These are phyloP conservation scores for Rutstroemia sp. DNA, from an alignment of 2,329 filamentous ascomycete genomes.

Conservation along the genomic window DNA sequence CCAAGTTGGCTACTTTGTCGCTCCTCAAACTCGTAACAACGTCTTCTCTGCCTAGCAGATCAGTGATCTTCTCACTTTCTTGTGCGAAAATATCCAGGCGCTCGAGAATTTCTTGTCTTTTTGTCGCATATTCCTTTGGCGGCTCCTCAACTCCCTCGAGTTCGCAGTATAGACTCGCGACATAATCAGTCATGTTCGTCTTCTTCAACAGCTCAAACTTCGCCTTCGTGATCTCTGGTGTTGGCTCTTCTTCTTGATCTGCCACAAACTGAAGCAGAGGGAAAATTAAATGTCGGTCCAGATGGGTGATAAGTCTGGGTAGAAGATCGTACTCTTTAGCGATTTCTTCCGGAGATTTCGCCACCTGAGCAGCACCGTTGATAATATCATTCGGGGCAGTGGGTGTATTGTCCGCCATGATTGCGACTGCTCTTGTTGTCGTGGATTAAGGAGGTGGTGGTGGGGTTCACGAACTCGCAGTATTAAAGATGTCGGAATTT, in stretches of 20 bases:
- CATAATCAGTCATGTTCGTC: constrained; percentile 99
- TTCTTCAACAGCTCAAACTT: constrained; percentile 93
- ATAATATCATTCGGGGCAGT: constrained; percentile 14
- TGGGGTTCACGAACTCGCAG: constrained; percentile 8
- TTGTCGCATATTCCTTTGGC: constrained; percentile 79
- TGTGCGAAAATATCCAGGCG: constrained; percentile 78
- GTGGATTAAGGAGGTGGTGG: constrained; percentile 6
- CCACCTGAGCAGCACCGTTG: constrained; percentile 26
- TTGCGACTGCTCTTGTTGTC: constrained; percentile 27
- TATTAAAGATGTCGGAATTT: constrained; percentile 12
- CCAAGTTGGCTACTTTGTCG: constrained; percentile 98
- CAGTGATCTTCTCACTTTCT: constrained; percentile 81
- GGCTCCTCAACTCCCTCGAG: constrained; percentile 72
- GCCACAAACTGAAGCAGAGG: constrained; percentile 89
- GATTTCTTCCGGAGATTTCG: constrained; percentile 40
- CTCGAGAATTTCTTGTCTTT: constrained; percentile 81
- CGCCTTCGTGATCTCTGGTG: constrained; percentile 68
- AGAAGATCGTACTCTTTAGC: constrained; percentile 52
- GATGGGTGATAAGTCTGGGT: constrained; percentile 80
- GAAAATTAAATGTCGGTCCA: constrained; percentile 95
- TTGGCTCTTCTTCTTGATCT: constrained; percentile 70
- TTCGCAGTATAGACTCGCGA: constrained; percentile 84
- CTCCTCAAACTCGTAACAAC: constrained; percentile 86
- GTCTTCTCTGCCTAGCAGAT: constrained; percentile 78
- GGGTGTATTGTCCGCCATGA: constrained; percentile 41